Percentiles rank a stretch among this genome's conserved stretches.
Conservation (phyloP, 768 basidiomycete species). For the Leccinum fibrillosum region DNA sequence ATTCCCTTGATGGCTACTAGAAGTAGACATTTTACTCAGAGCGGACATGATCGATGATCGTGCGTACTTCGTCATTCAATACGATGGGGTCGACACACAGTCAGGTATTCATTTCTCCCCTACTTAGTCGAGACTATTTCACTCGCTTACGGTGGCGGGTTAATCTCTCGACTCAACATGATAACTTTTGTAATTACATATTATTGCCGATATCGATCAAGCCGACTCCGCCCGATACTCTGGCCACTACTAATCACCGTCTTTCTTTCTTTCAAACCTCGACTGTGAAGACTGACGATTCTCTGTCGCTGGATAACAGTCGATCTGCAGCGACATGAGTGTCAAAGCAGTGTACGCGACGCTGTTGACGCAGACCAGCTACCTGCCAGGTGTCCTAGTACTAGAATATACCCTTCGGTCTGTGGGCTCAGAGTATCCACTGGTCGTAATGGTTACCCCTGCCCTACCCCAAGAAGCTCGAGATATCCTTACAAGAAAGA, state of each 20-base stretch:
- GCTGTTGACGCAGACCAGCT: slow-evolving; percentile 64
- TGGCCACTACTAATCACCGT: background rate
- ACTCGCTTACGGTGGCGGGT: too few species aligned
- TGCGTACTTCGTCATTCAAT: slow-evolving; percentile 22
- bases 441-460: slow-evolving; percentile 75
- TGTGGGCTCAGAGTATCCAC: slow-evolving; percentile 62
- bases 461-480: slow-evolving; percentile 49
- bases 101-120: slow-evolving; percentile 43
- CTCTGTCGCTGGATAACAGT: background rate
- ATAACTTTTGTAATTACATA: background rate
- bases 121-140: too few species aligned
- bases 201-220: background rate
- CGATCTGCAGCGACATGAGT: slow-evolving; percentile 28
- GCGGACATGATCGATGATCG: slow-evolving; percentile 46
- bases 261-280: background rate
- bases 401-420: slow-evolving; percentile 49
- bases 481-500: slow-evolving; percentile 47
- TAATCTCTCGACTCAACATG: background rate
- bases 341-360: slow-evolving; percentile 66
- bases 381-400: slow-evolving; percentile 56
- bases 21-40: slow-evolving; percentile 36
- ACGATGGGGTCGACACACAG: background rate
- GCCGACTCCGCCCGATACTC: background rate
- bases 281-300: background rate
- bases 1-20: slow-evolving; percentile 41